Evolutionary conservation across 805 yeast species (phyloP).

Genomic region (Maudiozyma pseudohumilis): DNA sequence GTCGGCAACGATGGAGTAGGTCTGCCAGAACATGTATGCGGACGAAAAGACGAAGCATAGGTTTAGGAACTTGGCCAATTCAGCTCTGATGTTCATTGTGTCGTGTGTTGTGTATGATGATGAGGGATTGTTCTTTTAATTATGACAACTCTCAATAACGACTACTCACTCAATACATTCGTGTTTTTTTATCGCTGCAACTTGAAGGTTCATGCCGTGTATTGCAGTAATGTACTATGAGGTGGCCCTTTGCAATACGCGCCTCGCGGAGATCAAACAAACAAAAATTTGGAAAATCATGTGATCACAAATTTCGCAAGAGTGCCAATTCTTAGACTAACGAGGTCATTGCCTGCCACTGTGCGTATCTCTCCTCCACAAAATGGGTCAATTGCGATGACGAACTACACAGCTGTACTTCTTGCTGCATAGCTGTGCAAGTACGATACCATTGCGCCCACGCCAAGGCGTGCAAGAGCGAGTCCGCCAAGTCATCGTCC

Average conservation of each 20-base stretch:
- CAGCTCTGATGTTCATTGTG: slow-evolving; percentile 51
- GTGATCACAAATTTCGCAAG: no score
- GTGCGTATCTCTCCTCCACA: neutral
- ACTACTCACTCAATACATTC: no score
- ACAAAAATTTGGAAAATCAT: no score
- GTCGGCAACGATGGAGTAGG: slow-evolving; percentile 62
- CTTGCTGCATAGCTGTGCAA: slow-evolving; percentile 6
- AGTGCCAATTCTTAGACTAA: no score
- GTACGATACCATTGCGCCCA: slow-evolving; percentile 35
- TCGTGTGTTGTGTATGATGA: neutral
- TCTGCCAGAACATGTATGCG: slow-evolving; percentile 88
- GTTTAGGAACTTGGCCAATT: slow-evolving; percentile 55
- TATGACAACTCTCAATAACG: no score
- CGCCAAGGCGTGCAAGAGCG: slow-evolving; percentile 50
- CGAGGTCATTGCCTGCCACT: neutral
- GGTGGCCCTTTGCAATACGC: no score
- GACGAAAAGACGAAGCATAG: slow-evolving; percentile 75
- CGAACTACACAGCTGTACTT: neutral
- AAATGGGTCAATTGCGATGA: neutral
- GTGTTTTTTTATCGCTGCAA: no score
- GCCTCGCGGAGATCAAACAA: no score
- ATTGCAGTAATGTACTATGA: no score
- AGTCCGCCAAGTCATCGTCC: slow-evolving; percentile 58
- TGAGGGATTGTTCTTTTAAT: no score
- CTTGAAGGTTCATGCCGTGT: no score